phyloP scores from a whole-genome alignment of 164 flowering plant genomes.

The Buxus sempervirens region DNA sequence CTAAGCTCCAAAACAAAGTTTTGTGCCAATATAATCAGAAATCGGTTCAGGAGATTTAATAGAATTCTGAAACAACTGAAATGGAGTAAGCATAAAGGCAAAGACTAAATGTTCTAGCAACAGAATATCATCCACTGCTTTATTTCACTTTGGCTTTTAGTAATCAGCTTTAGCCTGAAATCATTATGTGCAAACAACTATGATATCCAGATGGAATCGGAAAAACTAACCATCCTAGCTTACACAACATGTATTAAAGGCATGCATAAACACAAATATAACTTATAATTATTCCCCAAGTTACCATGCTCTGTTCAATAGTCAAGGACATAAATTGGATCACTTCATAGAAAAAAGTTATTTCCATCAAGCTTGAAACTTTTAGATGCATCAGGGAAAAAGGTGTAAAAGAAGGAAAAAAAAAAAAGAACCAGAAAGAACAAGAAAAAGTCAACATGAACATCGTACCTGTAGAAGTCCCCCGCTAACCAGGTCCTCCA shows the following conservation, averaged over 20 bases:
- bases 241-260: background rate
- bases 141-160: background rate
- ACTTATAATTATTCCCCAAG: background rate
- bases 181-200: background rate
- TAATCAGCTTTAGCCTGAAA: background rate
- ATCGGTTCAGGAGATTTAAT: background rate
- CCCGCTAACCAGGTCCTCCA: conserved; percentile 80
- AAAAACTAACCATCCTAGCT: background rate
- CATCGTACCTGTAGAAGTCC: conserved; percentile 79
- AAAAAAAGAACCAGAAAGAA: too few species aligned
- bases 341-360: background rate
- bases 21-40: too few species aligned
- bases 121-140: background rate
- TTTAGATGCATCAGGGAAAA: background rate
- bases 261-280: background rate
- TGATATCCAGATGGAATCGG: background rate
- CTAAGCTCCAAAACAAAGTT: background rate
- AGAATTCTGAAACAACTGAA: background rate
- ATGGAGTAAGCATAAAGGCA: background rate
- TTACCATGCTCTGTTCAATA: background rate
- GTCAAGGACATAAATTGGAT: background rate
- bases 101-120: background rate
- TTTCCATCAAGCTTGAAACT: background rate
- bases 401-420: too few species aligned
- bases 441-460: background rate